Base-by-base conservation (phyloP, 2,329 filamentous ascomycete species). In the Aspergillus udagawae region DNA sequence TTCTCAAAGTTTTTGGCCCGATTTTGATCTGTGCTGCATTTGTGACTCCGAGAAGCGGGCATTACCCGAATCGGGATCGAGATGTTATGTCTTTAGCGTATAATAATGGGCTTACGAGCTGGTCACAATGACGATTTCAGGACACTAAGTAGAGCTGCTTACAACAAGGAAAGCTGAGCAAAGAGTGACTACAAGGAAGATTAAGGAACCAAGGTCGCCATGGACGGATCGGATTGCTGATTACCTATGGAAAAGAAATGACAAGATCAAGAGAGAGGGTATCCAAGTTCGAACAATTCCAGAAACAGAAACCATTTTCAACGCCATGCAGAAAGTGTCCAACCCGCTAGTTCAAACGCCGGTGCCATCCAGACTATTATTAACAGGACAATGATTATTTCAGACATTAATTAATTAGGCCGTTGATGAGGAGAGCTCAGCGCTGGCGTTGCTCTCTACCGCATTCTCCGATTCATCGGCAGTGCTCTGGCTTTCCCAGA, bases 401-500 rank as follows among this genome's bases (percentile, higher is more conserved):
- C 41, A 38, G n/a, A 17, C 32, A 38, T 44, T 20, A 44, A 21
- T 8, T 20, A 10, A 47, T 7, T 14, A 27, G 12, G 44, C 12
- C 10, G 44, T 27, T 23, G 44, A 17, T 27, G 12, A 21, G 14
- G 44, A 23, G 32, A 38, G 14, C 12, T 47, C 20, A 27, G 23
- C 4, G 20, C 21, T 14, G 20, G 10, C 4, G 21, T 23, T 21
- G 44, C 23, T 47, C 21, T 47, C 44, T 25, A 53, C 52, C 12
- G 45, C 49, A 20, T 54, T 51, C 3, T 55, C 61, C 21, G 68
- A 66, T 55, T 75, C 86, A 50, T 85, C 87, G 62, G 84, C 83
- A 27, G 82, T 81, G 70, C 85, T 89, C 27, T 80, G 82, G 67
- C 86, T 89, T 72, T 90, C 87, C 86, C 87, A 90, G 17, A 90